phyloP scores from a whole-genome alignment of 495 filamentous ascomycete species.

The Hypomontagnella submonticulosa region DNA sequence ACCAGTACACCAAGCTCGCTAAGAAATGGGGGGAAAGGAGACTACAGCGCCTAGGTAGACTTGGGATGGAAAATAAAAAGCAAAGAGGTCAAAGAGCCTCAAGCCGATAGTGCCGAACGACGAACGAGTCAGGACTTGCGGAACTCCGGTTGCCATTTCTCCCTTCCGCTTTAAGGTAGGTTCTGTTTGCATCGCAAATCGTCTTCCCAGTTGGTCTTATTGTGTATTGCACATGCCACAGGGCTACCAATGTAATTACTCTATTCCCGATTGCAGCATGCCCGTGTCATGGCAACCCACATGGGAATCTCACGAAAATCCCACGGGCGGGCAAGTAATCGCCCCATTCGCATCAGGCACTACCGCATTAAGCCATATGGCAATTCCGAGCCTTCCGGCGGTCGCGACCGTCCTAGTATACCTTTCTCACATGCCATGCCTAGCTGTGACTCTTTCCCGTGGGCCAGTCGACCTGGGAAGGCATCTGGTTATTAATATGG shows the following conservation, averaged over 20 bases:
- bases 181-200: too few relatives aligned
- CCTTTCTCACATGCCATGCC: background rate
- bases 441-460: slow-evolving; percentile 4
- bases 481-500: slow-evolving; percentile 29
- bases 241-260: slow-evolving; percentile 1
- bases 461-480: slow-evolving; percentile 5
- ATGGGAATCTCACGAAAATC: slow-evolving; percentile 24
- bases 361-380: slow-evolving; percentile 10
- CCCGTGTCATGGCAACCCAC: slow-evolving; percentile 18
- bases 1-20: background rate
- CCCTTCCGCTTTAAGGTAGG: background rate
- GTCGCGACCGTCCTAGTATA: slow-evolving; percentile 5
- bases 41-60: background rate
- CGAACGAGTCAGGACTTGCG: slow-evolving; percentile 8
- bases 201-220: too few relatives aligned
- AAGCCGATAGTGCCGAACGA: slow-evolving; percentile 21
- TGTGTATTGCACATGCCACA: slow-evolving; percentile 1
- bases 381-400: slow-evolving; percentile 36
- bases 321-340: slow-evolving; percentile 8
- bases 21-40: background rate
- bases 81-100: slow-evolving; percentile 14
- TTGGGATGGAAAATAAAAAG: slow-evolving; percentile 9
- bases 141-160: slow-evolving; percentile 10
- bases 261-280: slow-evolving; percentile 7
- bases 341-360: slow-evolving; percentile 6